A percentile compares a stretch with the other conserved stretches of the same genome.
These are phyloP conservation scores for Mycena galericulata DNA, from an alignment of 768 basidiomycete genomes.

Conservation along the genomic window DNA sequence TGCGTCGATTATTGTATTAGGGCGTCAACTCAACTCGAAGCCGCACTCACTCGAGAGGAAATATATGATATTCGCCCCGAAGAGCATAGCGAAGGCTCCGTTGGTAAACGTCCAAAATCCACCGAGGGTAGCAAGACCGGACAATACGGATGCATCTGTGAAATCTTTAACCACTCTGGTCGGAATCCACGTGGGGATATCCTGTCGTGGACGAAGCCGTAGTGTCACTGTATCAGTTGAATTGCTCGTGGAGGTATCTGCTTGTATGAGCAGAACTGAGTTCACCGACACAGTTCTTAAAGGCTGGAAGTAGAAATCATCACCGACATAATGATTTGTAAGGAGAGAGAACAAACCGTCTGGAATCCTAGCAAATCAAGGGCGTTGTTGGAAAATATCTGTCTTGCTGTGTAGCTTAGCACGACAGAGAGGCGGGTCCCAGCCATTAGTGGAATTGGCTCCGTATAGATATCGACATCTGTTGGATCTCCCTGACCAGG, in stretches of 20 bases:
- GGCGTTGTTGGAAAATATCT: background rate
- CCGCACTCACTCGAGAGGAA: background rate
- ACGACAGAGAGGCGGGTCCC: background rate
- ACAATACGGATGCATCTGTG: background rate
- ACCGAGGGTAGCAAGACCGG: background rate
- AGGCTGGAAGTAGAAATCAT: background rate
- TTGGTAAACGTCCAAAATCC: conserved; percentile 9
- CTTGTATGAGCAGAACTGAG: background rate
- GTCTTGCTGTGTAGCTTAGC: background rate
- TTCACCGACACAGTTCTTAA: background rate
- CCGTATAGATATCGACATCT: background rate
- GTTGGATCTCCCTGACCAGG: background rate
- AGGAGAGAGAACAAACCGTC: background rate
- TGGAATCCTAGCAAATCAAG: background rate
- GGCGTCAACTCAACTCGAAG: too few relatives aligned
- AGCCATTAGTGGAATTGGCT: background rate
- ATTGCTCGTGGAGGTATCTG: background rate
- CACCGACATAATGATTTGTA: background rate
- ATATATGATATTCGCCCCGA: conserved; percentile 7
- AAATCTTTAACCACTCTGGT: background rate
- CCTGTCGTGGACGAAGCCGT: background rate
- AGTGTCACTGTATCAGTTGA: background rate
- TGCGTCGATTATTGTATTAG: too few relatives aligned
- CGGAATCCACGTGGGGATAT: background rate
- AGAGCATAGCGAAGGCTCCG: background rate